Percentiles rank a stretch among this genome's conserved stretches.
Evolutionary conservation across 257 asterid genomes (phyloP).

Genomic region (Mentha longifolia): DNA sequence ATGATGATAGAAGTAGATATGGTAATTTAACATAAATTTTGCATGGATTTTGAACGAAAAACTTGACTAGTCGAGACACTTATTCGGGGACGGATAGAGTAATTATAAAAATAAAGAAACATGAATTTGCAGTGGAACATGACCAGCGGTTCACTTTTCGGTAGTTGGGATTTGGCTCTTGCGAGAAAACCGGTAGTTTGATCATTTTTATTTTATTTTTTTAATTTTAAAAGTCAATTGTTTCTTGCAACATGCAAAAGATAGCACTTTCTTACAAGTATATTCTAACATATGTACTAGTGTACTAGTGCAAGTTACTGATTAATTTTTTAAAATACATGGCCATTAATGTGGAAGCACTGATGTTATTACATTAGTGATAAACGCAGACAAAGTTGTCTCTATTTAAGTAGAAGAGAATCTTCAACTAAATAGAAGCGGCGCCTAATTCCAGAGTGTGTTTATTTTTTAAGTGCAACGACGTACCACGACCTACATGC

Average conservation of each 20-base stretch:
- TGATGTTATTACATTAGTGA: background rate
- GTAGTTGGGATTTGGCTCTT: constrained; percentile 13
- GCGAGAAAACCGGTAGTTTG: constrained; percentile 1
- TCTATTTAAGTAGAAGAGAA: constrained; percentile 12
- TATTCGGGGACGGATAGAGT: background rate
- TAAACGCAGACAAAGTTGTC: constrained; percentile 21
- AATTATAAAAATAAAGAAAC: background rate
- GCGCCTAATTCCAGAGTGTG: background rate
- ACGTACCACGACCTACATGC: constrained; percentile 33
- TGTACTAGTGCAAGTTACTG: background rate
- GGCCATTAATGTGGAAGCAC: background rate
- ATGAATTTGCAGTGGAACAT: too few relatives aligned
- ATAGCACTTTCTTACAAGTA: background rate
- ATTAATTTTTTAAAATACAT: constrained; percentile 14
- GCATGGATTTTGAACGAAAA: too few relatives aligned
- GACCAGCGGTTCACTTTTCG: background rate
- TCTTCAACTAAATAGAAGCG: background rate
- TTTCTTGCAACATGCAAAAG: background rate
- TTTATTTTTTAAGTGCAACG: constrained; percentile 14
- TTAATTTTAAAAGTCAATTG: background rate
- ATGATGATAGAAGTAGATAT: too few relatives aligned
- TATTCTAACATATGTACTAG: constrained; percentile 4
- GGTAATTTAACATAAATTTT: too few relatives aligned
- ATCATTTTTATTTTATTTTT: background rate
- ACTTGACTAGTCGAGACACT: too few relatives aligned